Conservation (phyloP, 331 rosid genomes). For the Erythrophleum ivorense region DNA sequence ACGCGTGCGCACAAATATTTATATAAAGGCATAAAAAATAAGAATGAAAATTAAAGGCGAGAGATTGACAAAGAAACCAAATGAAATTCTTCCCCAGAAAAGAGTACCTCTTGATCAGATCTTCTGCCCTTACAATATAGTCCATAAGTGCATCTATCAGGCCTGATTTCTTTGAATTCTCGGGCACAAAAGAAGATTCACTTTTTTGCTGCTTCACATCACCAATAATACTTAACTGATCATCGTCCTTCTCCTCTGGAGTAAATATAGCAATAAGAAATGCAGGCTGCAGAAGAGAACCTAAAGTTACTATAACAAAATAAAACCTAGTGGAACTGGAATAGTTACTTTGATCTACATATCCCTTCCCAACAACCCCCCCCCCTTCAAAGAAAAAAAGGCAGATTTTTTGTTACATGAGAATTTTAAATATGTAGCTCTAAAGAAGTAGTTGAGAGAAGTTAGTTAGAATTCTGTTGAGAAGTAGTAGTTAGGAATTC, state of each 20-base stretch:
- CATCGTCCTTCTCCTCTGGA: slow-evolving; percentile 49
- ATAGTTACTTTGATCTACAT: not conserved
- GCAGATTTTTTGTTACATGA: too few relatives aligned
- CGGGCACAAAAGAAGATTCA: slow-evolving; percentile 48
- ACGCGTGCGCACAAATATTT: not conserved
- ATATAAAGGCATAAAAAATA: not conserved
- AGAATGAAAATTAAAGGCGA: slow-evolving; percentile 26
- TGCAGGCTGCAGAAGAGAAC: slow-evolving; percentile 75
- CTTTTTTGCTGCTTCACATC: slow-evolving; percentile 54
- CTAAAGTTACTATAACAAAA: slow-evolving; percentile 16
- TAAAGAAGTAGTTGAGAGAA: too few relatives aligned
- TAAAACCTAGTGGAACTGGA: slow-evolving; percentile 6
- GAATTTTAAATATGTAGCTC: too few relatives aligned
- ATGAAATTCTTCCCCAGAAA: slow-evolving; percentile 13
- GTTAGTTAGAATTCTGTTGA: too few relatives aligned
- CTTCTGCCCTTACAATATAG: slow-evolving; percentile 55
- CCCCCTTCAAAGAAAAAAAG: not conserved
- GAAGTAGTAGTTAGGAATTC: too few relatives aligned
- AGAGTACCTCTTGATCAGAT: slow-evolving; percentile 62
- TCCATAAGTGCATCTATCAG: slow-evolving; percentile 60
- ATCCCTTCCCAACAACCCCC: not conserved
- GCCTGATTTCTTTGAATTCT: too few relatives aligned
- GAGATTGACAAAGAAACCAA: slow-evolving; percentile 21
- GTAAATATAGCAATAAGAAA: slow-evolving; percentile 73
- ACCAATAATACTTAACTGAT: slow-evolving; percentile 47